Base-by-base conservation (phyloP, 2,329 filamentous ascomycete genomes). In the Apiospora koreana region DNA sequence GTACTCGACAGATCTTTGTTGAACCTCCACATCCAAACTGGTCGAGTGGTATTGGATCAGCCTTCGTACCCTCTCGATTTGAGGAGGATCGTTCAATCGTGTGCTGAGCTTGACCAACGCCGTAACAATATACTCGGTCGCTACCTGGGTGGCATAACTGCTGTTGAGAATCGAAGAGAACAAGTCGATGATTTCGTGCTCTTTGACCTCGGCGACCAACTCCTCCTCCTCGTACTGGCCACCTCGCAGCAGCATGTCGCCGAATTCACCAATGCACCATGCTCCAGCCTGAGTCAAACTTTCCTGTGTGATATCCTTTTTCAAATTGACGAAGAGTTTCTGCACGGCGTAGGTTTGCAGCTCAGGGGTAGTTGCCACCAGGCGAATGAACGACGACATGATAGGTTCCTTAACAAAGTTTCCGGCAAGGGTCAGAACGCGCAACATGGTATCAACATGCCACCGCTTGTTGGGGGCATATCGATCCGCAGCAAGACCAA, bases 361-460 rank as follows among this genome's bases (percentile, higher is more conserved):
- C 76, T 99, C 96, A 0, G 95, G 92, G 0, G 94, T 97, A 0
- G 95, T 98, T 18, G 96, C 96, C 73, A 99, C 95, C 2, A 99
- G 89, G 66, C 97, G 93, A 71, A 99, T 93, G 79, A 99, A 98
- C 0, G 96, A 98, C 0, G 96, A 98, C 70, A 99, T 83, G 71
- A 99, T 99, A 76, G 97, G 96, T 80, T 99, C 96, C 81, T 98
- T 98, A 75, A 99, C 95, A 77, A 96, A 97, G 82, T 97, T 97
- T 65, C 96, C 96, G 68, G 96, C 96, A 74, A 99, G 86, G 71
- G 95, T 97, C 75, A 99, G 83, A 31, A 99, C 94, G 28, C 97
- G 90, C 69, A 99, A 86, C 92, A 99, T 98, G 2, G 97, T 99
- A 78, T 99, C 96, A 75, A 98, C 92, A 79, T 99, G 96, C 96